phyloP scores from a whole-genome alignment of 2,329 filamentous ascomycete genomes.

The Scorias spongiosa region DNA sequence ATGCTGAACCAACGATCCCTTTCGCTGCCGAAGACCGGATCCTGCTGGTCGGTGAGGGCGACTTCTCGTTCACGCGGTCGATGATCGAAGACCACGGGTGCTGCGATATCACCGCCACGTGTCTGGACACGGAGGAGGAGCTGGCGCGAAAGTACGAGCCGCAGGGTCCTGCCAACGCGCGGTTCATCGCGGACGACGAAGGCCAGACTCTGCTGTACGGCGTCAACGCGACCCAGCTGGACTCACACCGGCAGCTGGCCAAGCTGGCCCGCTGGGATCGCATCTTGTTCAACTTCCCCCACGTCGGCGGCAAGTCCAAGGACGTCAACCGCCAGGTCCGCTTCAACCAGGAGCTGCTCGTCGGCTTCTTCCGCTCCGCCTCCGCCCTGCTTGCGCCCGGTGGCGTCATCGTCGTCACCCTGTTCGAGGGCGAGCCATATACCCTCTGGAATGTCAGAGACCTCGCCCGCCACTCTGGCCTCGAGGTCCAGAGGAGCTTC shows the following conservation, averaged over 20 bases:
- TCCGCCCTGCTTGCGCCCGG: conserved; percentile 37
- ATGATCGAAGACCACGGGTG: conserved; percentile 52
- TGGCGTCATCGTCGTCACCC: conserved; percentile 58
- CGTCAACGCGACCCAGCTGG: conserved; percentile 54
- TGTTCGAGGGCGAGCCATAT: conserved; percentile 91
- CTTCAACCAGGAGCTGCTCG: conserved; percentile 69
- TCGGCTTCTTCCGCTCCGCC: conserved; percentile 48
- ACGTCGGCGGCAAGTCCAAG: conserved; percentile 80
- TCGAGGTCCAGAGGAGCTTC: conserved; percentile 57
- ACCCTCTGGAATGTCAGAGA: conserved; percentile 90
- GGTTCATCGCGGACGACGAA: conserved; percentile 31
- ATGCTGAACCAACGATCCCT: conserved; percentile 43
- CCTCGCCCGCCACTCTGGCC: conserved; percentile 60
- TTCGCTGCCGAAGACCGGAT: conserved; percentile 53
- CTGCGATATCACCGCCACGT: conserved; percentile 52
- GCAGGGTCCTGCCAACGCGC: conserved; percentile 45
- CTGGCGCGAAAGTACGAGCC: conserved; percentile 55
- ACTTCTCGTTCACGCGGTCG: conserved; percentile 61
- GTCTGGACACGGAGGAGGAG: conserved; percentile 44
- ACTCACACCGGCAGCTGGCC: conserved; percentile 27
- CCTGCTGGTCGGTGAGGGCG: conserved; percentile 62
- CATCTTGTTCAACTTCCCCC: conserved; percentile 93
- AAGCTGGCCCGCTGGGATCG: conserved; percentile 45
- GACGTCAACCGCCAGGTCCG: conserved; percentile 92
- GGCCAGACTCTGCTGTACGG: conserved; percentile 39